Evolutionary conservation across 768 basidiomycete genomes (phyloP).

Genomic region (Pleurotus salmoneostramineus): DNA sequence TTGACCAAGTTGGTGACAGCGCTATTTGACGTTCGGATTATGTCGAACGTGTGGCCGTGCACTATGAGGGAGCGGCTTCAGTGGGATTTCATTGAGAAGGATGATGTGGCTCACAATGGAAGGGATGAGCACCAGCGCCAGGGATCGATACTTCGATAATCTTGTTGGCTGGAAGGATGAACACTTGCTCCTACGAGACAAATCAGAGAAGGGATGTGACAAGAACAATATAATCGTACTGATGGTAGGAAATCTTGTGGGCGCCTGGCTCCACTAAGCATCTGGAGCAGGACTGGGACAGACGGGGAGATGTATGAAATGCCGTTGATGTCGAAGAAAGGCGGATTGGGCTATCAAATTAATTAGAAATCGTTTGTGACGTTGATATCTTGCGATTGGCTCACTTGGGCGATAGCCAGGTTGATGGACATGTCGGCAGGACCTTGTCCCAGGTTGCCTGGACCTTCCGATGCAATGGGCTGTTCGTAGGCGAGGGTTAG

Average conservation of each 20-base stretch:
- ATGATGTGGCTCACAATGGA: conserved; percentile 20
- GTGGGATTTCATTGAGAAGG: not conserved
- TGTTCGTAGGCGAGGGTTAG: not conserved
- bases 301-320: conserved; percentile 34
- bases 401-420: conserved; percentile 17
- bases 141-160: conserved; percentile 45
- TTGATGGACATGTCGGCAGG: conserved; percentile 18
- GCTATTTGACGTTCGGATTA: conserved; percentile 19
- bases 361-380: not conserved
- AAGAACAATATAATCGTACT: not conserved
- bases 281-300: conserved; percentile 47
- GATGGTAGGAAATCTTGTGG: conserved; percentile 45
- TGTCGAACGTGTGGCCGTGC: conserved; percentile 27
- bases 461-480: conserved; percentile 13
- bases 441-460: conserved; percentile 16
- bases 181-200: conserved; percentile 12
- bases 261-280: conserved; percentile 43
- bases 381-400: not conserved
- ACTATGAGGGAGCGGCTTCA: conserved; percentile 12
- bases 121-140: conserved; percentile 33
- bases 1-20: conserved; percentile 22
- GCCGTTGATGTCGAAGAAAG: conserved; percentile 27
- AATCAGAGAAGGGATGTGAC: not conserved
- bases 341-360: conserved; percentile 20
- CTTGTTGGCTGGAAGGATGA: conserved; percentile 36